These are phyloP conservation scores for Cladosporium sp. DNA, from an alignment of 2,329 filamentous ascomycete genomes.

Conservation along the genomic window DNA sequence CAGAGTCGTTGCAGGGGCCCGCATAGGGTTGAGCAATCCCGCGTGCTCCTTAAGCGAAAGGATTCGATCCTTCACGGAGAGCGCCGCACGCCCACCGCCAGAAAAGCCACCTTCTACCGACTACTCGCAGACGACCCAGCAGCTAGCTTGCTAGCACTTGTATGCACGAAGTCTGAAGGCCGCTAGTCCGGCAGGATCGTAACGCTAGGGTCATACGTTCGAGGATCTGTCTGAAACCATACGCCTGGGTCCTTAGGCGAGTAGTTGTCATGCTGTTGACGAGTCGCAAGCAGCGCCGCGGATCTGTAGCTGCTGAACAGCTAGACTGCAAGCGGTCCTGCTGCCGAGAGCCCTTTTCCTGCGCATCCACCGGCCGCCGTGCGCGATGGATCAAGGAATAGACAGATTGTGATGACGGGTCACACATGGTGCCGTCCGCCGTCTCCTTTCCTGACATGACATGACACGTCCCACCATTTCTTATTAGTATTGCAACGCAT, in stretches of 20 bases:
- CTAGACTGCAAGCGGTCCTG: not conserved
- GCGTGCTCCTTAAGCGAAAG: slow-evolving; percentile 11
- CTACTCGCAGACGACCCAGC: not conserved
- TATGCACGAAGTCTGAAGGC: not conserved
- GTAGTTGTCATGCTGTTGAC: not conserved
- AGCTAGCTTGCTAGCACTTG: not conserved
- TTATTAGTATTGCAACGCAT: no score
- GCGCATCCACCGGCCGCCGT: not conserved
- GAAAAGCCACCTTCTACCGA: no score
- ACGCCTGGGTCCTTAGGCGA: slow-evolving; percentile 4
- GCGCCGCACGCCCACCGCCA: not conserved
- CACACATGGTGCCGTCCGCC: no score
- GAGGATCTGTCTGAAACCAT: slow-evolving; percentile 14
- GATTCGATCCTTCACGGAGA: slow-evolving; percentile 13
- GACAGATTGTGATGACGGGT: not conserved
- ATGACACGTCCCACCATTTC: no score
- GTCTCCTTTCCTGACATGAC: no score
- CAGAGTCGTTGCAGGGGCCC: not conserved
- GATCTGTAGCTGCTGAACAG: not conserved
- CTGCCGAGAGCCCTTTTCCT: not conserved
- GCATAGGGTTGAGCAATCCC: slow-evolving; percentile 9
- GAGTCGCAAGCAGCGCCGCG: not conserved
- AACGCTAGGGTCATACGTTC: slow-evolving; percentile 12
- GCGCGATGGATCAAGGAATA: not conserved
- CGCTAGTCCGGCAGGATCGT: slow-evolving; percentile 5